Evolutionary conservation across 2,329 filamentous ascomycete genomes (phyloP).

Genomic region (Fusarium avenaceum): DNA sequence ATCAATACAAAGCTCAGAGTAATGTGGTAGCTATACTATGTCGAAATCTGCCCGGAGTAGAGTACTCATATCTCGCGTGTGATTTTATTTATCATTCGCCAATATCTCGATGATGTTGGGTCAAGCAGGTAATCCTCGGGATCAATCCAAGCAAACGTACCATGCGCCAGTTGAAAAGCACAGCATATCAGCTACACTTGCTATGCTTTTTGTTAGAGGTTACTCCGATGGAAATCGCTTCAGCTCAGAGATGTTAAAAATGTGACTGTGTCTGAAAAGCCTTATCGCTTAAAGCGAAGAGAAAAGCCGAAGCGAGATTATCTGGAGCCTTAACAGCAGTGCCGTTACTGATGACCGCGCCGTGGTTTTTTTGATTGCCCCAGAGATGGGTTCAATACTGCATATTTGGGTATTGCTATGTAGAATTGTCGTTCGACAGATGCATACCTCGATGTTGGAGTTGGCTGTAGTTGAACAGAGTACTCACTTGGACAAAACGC

Average conservation of each 20-base stretch:
- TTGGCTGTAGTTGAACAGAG: background rate
- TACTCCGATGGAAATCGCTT: conserved; percentile 18
- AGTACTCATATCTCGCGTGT: background rate
- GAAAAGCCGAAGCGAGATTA: conserved; percentile 17
- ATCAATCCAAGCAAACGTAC: conserved; percentile 6
- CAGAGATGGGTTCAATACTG: conserved; percentile 19
- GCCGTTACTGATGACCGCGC: conserved; percentile 9
- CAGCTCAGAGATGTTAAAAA: conserved; percentile 1
- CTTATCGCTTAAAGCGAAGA: background rate
- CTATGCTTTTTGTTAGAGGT: conserved; percentile 7
- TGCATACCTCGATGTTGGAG: background rate
- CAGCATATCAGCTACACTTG: conserved; percentile 23
- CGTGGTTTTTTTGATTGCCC: conserved; percentile 1
- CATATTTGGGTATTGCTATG: conserved; percentile 3
- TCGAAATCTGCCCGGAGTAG: background rate
- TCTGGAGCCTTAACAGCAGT: conserved; percentile 7
- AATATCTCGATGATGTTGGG: background rate
- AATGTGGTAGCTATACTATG: background rate
- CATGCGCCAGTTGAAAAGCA: conserved; percentile 5
- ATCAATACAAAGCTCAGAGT: conserved; percentile 8
- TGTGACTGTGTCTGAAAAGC: conserved; percentile 1
- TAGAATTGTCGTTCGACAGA: background rate
- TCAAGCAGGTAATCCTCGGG: conserved; percentile 21
- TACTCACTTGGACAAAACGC: background rate
- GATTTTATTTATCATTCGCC: background rate